Evolutionary conservation across 2,329 filamentous ascomycete species (phyloP).

Genomic region (Aphanocladium album): DNA sequence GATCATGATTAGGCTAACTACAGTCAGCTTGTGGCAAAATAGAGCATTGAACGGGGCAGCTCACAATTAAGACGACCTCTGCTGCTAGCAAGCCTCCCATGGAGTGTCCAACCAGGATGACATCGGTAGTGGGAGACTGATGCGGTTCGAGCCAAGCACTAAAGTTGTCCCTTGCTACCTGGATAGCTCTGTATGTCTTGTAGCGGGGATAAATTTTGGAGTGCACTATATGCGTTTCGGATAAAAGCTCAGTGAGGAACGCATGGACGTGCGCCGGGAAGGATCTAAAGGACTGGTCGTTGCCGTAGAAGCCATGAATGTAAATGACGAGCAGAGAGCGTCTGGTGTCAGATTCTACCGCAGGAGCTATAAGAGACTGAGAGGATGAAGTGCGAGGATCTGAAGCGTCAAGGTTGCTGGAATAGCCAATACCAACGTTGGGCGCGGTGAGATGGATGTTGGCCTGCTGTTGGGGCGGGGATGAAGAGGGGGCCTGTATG

Average conservation of each 20-base stretch:
- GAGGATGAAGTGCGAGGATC: constrained; percentile 48
- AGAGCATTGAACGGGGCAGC: constrained; percentile 9
- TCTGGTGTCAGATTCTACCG: constrained; percentile 25
- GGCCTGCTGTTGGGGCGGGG: background rate
- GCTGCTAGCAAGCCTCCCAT: constrained; percentile 83
- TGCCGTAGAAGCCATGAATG: constrained; percentile 87
- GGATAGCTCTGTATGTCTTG: constrained; percentile 67
- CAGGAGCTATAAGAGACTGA: constrained; percentile 34
- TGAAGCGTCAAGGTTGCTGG: constrained; percentile 6
- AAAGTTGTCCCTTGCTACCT: constrained; percentile 75
- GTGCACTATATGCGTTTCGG: constrained; percentile 73
- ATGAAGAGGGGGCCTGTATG: background rate
- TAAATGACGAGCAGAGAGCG: constrained; percentile 71
- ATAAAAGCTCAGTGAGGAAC: constrained; percentile 60
- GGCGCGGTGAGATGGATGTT: background rate
- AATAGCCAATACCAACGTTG: background rate
- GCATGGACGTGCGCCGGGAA: constrained; percentile 86
- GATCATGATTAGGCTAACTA: constrained; percentile 29
- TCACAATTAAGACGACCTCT: constrained; percentile 66
- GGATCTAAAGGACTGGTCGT: constrained; percentile 78
- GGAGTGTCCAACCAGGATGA: constrained; percentile 80
- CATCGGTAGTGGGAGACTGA: constrained; percentile 67
- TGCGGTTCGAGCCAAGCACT: constrained; percentile 77
- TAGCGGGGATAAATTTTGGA: constrained; percentile 82
- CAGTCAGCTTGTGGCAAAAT: background rate